phyloP scores from a whole-genome alignment of 2,329 filamentous ascomycete genomes.

The Bisporella sp. region DNA sequence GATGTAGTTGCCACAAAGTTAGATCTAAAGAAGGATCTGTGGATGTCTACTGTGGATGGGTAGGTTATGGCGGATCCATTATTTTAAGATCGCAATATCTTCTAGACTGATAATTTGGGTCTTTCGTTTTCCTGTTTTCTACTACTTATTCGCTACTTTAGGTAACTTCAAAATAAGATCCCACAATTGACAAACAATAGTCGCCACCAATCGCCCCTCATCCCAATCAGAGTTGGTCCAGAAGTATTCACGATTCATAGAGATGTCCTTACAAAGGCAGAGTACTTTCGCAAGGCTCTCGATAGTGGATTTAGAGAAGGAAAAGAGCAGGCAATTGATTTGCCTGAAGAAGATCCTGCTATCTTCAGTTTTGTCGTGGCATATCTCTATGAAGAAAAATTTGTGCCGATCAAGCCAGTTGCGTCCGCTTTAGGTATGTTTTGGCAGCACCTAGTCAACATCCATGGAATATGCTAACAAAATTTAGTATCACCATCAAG shows the following conservation, averaged over 20 bases:
- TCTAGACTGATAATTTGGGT: too few relatives aligned
- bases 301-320: constrained; percentile 41
- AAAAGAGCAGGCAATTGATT: constrained; percentile 37
- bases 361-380: constrained; percentile 45
- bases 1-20: too few relatives aligned
- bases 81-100: background rate
- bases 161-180: background rate
- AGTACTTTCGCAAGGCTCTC: constrained; percentile 43
- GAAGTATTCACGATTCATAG: constrained; percentile 43
- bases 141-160: background rate
- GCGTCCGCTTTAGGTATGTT: constrained; percentile 32
- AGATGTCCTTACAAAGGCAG: constrained; percentile 37
- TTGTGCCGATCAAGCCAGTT: constrained; percentile 37
- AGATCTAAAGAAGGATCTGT: constrained; percentile 39
- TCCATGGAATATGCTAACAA: background rate
- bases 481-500: constrained; percentile 19
- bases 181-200: constrained; percentile 17
- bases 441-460: constrained; percentile 1
- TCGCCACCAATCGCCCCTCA: constrained; percentile 38
- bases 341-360: constrained; percentile 44
- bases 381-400: constrained; percentile 42
- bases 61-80: constrained; percentile 22
- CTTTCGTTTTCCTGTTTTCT: too few relatives aligned
- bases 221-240: constrained; percentile 39
- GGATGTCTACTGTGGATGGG: constrained; percentile 43